Evolutionary conservation across 1,284 basidiomycete species (phyloP), one percentile per base, ranked within the genome.

Genomic region (Ustilago esculenta): DNA sequence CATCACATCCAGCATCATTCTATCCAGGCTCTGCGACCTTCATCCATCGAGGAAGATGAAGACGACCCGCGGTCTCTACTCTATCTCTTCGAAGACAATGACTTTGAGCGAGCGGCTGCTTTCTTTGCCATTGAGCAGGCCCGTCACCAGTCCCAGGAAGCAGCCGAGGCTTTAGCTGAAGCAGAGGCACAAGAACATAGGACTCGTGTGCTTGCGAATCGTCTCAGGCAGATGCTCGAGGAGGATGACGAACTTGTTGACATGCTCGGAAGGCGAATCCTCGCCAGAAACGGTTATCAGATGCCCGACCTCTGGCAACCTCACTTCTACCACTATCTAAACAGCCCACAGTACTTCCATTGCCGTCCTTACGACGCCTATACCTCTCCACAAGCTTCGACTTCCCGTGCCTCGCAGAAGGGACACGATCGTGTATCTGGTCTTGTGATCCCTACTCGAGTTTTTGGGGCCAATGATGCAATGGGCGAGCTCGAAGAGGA

Each of bases 161-260:
- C 23, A 25, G 56, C 56, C 4, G 53, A 59, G 11, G 67, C 56
- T 15, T 20, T 51, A 4, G 46, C 53, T 21, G 42, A 53, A 41
- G 56, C 55, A n/a, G 54, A 66, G 21, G 36, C 35, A 5, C 51
- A 43, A 23, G 36, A 46, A 39, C 58, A 35, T 36, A 44, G 52
- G 21, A 42, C 37, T 7, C 29, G 18, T 5, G 52, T 25, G 10
- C 35, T 60, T 10, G 53, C 52, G 5, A 21, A 12, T 18, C 45
- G 46, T 15, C 56, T 76, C 21, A 50, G 60, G 11, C 49, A 46
- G 12, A 44, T 73, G 20, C 42, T 76, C 17, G 59, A 63, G 5
- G 69, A 74, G n/a, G 52, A 76, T 27, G 74, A 76, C 1, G 37
- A 68, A 34, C 57, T 76, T 9, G 36, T 70, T 11, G 57, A 74